Evolutionary conservation across 2,329 filamentous ascomycete species (phyloP).

Genomic region (Aureobasidium sp.): DNA sequence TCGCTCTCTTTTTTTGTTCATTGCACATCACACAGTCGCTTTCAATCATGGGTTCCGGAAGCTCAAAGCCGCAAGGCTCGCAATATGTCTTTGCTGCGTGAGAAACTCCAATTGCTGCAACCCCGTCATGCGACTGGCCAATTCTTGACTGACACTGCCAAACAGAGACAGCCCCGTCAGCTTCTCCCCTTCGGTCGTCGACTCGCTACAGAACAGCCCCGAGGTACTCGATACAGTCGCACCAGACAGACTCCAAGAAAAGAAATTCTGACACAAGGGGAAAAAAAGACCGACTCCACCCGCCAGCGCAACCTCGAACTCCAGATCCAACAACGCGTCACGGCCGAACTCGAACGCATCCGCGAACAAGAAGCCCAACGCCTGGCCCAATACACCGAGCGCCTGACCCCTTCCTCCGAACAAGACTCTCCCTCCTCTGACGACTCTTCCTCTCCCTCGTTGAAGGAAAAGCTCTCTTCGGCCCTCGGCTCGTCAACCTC

Average conservation of each 20-base stretch:
- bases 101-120: background rate
- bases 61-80: slow-evolving; percentile 52
- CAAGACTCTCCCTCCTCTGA: slow-evolving; percentile 26
- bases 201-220: slow-evolving; percentile 73
- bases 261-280: background rate
- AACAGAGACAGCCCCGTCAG: slow-evolving; percentile 54
- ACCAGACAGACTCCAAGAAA: background rate
- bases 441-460: slow-evolving; percentile 14
- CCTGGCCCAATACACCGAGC: slow-evolving; percentile 60
- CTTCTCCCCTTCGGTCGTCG: slow-evolving; percentile 75
- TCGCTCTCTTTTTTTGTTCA: no score
- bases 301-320: slow-evolving; percentile 78
- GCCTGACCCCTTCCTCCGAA: slow-evolving; percentile 16
- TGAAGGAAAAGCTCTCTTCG: slow-evolving; percentile 25
- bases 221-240: slow-evolving; percentile 60
- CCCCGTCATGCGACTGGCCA: no score
- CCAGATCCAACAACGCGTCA: slow-evolving; percentile 80
- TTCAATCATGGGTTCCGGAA: slow-evolving; percentile 55
- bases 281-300: slow-evolving; percentile 71
- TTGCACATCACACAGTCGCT: slow-evolving; percentile 9
- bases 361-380: slow-evolving; percentile 62
- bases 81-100: slow-evolving; percentile 60
- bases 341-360: slow-evolving; percentile 74
- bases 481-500: slow-evolving; percentile 23
- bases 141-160: background rate